A percentile compares a stretch with the other conserved stretches of the same genome.
Conservation (phyloP, 257 asterid genomes). For the Lavandula angustifolia region DNA sequence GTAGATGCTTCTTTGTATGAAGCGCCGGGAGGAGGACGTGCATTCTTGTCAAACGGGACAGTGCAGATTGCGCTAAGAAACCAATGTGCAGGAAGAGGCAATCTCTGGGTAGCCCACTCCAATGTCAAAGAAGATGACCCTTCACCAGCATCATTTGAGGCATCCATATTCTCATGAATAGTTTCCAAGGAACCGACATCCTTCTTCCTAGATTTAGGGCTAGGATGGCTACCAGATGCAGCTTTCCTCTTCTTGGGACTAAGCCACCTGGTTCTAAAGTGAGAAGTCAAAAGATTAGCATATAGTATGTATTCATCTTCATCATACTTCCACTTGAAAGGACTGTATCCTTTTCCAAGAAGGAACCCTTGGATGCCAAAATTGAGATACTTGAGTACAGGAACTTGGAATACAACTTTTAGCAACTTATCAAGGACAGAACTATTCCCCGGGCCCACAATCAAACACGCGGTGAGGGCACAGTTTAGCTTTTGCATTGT, state of each 20-base stretch:
- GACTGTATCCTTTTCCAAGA: conserved; percentile 37
- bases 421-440: conserved; percentile 54
- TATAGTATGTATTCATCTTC: conserved; percentile 59
- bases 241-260: conserved; percentile 51
- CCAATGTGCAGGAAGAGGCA: conserved; percentile 92
- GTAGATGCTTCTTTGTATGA: conserved; percentile 23
- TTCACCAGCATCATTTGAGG: conserved; percentile 29
- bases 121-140: conserved; percentile 47
- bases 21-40: conserved; percentile 31
- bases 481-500: conserved; percentile 52
- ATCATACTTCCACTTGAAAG: conserved; percentile 60
- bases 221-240: conserved; percentile 29
- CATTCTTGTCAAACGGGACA: conserved; percentile 39
- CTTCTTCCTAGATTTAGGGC: conserved; percentile 39
- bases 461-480: conserved; percentile 55
- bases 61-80: conserved; percentile 83
- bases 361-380: conserved; percentile 54
- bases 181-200: conserved; percentile 55
- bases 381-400: conserved; percentile 62
- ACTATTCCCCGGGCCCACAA: conserved; percentile 61
- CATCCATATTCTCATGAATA: conserved; percentile 63
- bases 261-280: conserved; percentile 80
- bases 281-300: conserved; percentile 65
- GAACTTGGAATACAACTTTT: conserved; percentile 57
- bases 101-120: conserved; percentile 88